These are phyloP conservation scores for Capsella rubella DNA, from an alignment of 441 rosid species.

Conservation along the genomic window DNA sequence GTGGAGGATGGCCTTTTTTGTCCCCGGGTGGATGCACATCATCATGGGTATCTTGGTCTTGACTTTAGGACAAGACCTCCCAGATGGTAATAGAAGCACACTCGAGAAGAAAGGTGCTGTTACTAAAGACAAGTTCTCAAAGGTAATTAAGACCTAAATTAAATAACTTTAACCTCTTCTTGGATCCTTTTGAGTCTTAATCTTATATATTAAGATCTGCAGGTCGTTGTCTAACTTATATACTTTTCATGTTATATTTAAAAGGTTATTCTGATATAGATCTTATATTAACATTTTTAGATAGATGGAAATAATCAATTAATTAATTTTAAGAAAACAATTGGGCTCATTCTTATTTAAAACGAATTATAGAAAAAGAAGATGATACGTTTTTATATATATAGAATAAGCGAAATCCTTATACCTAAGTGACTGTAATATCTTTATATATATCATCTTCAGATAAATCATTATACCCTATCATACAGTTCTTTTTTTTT, in stretches of 20 bases:
- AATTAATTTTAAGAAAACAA: neutral
- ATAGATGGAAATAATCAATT: neutral
- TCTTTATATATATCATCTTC: neutral
- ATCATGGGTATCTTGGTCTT: conserved; percentile 75
- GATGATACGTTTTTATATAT: neutral
- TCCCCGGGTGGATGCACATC: conserved; percentile 77
- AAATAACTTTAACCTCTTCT: neutral
- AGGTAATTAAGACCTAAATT: conserved; percentile 46
- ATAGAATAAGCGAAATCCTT: neutral
- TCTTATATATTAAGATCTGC: neutral
- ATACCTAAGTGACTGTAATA: neutral
- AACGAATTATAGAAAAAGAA: too few relatives aligned
- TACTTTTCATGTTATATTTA: neutral
- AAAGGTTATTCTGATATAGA: conserved; percentile 12
- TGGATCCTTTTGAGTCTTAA: conserved; percentile 22
- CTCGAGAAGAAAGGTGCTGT: conserved; percentile 75
- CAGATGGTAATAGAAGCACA: conserved; percentile 75
- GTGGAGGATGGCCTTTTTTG: conserved; percentile 90
- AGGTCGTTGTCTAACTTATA: conserved; percentile 8
- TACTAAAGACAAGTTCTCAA: conserved; percentile 73
- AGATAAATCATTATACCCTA: neutral
- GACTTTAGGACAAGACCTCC: conserved; percentile 84
- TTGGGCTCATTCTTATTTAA: neutral
- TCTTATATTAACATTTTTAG: conserved; percentile 11
- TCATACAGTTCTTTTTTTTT: too few relatives aligned